phyloP scores from a whole-genome alignment of 768 basidiomycete species.

The Suillus weaverae region DNA sequence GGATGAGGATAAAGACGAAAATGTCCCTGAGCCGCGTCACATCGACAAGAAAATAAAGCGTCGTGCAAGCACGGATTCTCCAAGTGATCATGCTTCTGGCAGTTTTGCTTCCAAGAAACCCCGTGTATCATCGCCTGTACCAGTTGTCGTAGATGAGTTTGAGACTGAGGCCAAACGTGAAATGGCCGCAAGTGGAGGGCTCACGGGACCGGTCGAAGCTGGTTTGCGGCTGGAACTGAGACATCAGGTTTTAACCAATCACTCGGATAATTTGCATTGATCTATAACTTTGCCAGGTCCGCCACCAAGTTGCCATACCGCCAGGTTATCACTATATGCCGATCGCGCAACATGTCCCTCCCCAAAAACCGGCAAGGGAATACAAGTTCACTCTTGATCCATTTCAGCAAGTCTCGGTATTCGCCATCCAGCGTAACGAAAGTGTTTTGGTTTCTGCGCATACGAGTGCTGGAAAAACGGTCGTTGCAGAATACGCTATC shows the following conservation, averaged over 20 bases:
- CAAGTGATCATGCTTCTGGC: constrained; percentile 18
- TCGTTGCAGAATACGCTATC: constrained; percentile 99
- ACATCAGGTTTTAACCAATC: constrained; percentile 60
- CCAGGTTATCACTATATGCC: constrained; percentile 88
- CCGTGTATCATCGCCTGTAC: constrained; percentile 61
- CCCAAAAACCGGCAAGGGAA: constrained; percentile 84
- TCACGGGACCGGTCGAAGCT: constrained; percentile 71
- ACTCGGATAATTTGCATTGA: constrained; percentile 1
- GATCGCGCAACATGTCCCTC: constrained; percentile 88
- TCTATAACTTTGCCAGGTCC: constrained; percentile 54
- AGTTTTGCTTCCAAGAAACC: constrained; percentile 53
- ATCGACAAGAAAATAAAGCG: constrained; percentile 28
- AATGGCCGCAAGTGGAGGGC: constrained; percentile 83
- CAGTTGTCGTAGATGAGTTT: constrained; percentile 89
- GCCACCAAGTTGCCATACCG: constrained; percentile 96
- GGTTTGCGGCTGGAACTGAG: constrained; percentile 73
- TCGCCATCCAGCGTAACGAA: constrained; percentile 96
- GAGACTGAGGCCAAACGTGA: constrained; percentile 93
- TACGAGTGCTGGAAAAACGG: constrained; percentile 98
- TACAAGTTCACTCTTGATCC: constrained; percentile 98
- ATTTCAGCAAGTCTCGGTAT: constrained; percentile 92
- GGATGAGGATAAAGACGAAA: constrained; percentile 27
- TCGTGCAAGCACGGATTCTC: constrained; percentile 11
- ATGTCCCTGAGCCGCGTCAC: constrained; percentile 1
- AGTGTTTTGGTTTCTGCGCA: constrained; percentile 97